Evolutionary conservation across 2,329 filamentous ascomycete genomes (phyloP).

Genomic region (Phoma sp.): DNA sequence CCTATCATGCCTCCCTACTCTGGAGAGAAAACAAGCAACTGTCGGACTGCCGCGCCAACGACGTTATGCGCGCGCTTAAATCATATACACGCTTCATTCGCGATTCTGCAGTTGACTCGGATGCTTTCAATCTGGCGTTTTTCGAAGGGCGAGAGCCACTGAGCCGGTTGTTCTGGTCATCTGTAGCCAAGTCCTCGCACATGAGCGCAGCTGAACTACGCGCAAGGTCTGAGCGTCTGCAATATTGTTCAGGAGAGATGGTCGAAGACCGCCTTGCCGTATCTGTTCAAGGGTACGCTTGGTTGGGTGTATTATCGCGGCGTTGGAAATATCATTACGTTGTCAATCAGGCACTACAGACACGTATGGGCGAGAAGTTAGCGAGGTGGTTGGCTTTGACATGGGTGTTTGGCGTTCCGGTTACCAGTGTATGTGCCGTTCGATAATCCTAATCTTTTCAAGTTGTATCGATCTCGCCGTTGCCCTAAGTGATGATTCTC

Average conservation of each 20-base stretch:
- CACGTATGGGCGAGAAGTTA: slow-evolving; percentile 2
- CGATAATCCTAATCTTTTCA: background rate
- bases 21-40: slow-evolving; percentile 36
- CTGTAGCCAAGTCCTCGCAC: slow-evolving; percentile 5
- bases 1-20: slow-evolving; percentile 34
- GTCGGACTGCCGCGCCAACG: slow-evolving; percentile 38
- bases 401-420: slow-evolving; percentile 15
- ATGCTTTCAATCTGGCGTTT: slow-evolving; percentile 34
- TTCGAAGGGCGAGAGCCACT: slow-evolving; percentile 25
- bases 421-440: background rate
- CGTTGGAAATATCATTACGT: background rate
- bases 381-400: slow-evolving; percentile 14
- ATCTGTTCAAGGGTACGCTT: background rate
- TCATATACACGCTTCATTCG: slow-evolving; percentile 37
- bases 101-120: slow-evolving; percentile 12
- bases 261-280: background rate
- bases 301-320: background rate
- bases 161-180: slow-evolving; percentile 40
- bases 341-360: background rate
- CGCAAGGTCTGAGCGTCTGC: slow-evolving; percentile 19
- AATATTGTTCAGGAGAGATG: background rate
- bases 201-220: slow-evolving; percentile 22
- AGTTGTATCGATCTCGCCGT: too few species aligned
- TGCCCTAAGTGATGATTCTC: too few species aligned
- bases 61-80: slow-evolving; percentile 40